Evolutionary conservation across 345 rosid genomes (phyloP), one percentile per base, ranked within the genome.

Genomic region (Syzygium jambos): DNA sequence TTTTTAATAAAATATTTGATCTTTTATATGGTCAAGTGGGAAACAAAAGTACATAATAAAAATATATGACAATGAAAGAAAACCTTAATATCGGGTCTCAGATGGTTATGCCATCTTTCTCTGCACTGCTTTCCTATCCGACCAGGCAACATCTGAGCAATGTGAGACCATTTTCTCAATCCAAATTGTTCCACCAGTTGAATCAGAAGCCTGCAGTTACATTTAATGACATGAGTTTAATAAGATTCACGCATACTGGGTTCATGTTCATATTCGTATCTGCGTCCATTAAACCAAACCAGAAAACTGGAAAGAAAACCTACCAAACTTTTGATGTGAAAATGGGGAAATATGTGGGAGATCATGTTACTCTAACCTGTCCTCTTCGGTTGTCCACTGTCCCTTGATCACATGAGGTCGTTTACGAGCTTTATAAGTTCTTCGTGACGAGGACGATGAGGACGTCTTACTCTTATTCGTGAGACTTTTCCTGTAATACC

Each of bases 101-200:
- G 93, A 92, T 98, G 99, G 83, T 98, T 98, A 57, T 96, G 99
- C 99, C 99, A 98, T 84, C 99, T 95, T 89, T 98, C 99, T 87
- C 99, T 90, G 55, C 99, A 98, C 51, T 98, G 99, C 90, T 98
- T 98, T 53, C 99, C 99, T 19, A 96, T 95, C 80, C 99, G 91
- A 65, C 99, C 98, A 14, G 96, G 92, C 89, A 98, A 89, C 95
- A 93, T 91, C 85, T 91, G 95, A 65, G 99, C 98, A 89, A 98
- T 95, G 38, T 91, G 92, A 80, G 99, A 95, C 99, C 99, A 98
- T 88, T 93, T 95, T 54, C 94, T 95, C 53, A 95, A 78, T 30
- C 99, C 99, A 89, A 89, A 86, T 63, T 89, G 90, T 12, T 92
- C 95, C 85, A 98, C 99, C 87, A 96, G 92, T 86, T 89, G 89